Base-by-base conservation (phyloP, 768 basidiomycete species). In the Jaapia argillacea region DNA sequence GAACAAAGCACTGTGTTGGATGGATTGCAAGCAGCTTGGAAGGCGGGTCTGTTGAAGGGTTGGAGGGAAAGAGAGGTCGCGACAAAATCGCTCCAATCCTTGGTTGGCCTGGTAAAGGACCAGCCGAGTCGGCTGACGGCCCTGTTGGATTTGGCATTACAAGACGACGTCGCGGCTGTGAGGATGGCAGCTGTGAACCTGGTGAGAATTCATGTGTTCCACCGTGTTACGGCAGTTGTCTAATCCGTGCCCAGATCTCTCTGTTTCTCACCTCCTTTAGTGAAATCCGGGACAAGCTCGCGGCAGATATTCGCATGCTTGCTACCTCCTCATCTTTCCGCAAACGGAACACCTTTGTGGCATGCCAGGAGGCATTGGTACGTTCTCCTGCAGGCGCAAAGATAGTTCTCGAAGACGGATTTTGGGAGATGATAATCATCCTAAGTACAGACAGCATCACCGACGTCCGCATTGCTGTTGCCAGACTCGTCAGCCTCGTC, bases 61-160 rank as follows among this genome's bases (percentile, higher is more conserved):
- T 97, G 93, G 92, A 70, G 86, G 46, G 81, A 90, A 47, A 67
- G 91, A 33, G 86, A 92, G 56, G 65, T 63, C n/a, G 63, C 86
- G 42, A 74, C 79, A 35, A 67, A 69, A 45, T 66, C 70, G 26
- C 60, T 92, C 16, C 66, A 68, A 10, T 68, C 63, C 18, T 69
- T 89, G 49, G 55, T 63, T 46, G 52, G 58, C 45, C 60, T 72
- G 12, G 68, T 65, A 13, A 56, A 61, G 18, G 63, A 70, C 14
- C 61, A 67, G 21, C 64, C 70, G 25, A 63, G 65, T n/a, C 56
- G 67, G 13, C 57, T 87, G n/a, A 58, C 71, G 36, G 62, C 60
- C 36, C 63, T 93, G 24, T 59, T 88, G 44, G 61, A 63, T 46
- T 67, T 65, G 45, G 86, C 80, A 0, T 63, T 94, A 33, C 73